Conservation (phyloP, 768 basidiomycete species). For the Mycena belliarum region DNA sequence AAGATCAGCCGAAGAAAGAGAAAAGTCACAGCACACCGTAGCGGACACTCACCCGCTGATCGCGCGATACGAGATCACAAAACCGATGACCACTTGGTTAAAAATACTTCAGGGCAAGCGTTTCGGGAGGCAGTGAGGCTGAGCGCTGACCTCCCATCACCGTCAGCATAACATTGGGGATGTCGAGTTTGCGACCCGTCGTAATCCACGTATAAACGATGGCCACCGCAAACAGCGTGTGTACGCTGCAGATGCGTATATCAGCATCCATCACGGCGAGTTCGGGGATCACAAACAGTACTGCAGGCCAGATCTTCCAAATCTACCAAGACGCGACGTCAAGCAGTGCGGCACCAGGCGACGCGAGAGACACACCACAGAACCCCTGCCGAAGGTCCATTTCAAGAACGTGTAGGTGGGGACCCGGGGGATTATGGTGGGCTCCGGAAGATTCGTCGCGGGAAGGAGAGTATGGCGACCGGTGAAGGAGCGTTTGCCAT, state of each 20-base stretch:
- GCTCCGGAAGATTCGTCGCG: neutral
- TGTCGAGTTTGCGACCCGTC: constrained; percentile 3
- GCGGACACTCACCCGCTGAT: constrained; percentile 37
- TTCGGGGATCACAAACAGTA: constrained; percentile 31
- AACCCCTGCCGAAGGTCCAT: constrained; percentile 20
- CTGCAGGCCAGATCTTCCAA: constrained; percentile 69
- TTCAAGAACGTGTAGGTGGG: constrained; percentile 19
- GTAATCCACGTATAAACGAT: neutral
- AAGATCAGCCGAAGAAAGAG: too few relatives aligned
- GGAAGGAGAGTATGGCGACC: constrained; percentile 18
- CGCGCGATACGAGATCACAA: constrained; percentile 67
- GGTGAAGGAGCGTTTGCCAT: constrained; percentile 17
- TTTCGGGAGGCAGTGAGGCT: too few relatives aligned
- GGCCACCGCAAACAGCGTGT: constrained; percentile 51
- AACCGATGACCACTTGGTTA: constrained; percentile 53
- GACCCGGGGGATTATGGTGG: constrained; percentile 12
- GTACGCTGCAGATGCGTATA: constrained; percentile 31
- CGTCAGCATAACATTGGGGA: constrained; percentile 52
- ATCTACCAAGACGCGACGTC: constrained; percentile 32
- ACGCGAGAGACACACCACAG: constrained; percentile 8
- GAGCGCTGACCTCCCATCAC: constrained; percentile 44
- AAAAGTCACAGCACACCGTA: too few relatives aligned
- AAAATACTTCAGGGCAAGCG: too few relatives aligned
- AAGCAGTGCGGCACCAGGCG: neutral
- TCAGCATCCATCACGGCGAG: neutral